phyloP scores from a whole-genome alignment of 2,329 filamentous ascomycete genomes.

The Ceratocystis variospora region DNA sequence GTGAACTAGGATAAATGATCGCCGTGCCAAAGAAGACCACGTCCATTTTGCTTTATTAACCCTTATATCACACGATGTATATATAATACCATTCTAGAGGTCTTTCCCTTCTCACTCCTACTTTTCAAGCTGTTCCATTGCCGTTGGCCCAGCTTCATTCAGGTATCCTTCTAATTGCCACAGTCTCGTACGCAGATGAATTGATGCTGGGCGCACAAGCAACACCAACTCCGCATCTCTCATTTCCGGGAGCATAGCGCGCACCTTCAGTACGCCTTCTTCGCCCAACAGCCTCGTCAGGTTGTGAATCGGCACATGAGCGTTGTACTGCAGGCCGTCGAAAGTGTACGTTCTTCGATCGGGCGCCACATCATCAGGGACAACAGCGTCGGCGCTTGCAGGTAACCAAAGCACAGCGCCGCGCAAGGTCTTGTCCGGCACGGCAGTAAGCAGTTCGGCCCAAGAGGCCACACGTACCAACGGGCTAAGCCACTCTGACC shows the following conservation, averaged over 20 bases:
- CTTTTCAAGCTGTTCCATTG: not conserved
- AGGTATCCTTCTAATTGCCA: constrained; percentile 47
- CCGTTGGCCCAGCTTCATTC: not conserved
- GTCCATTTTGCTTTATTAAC: not conserved
- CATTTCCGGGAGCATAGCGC: constrained; percentile 26
- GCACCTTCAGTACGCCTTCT: constrained; percentile 31
- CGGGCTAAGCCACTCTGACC: not conserved
- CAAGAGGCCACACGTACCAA: constrained; percentile 27
- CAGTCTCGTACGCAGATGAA: constrained; percentile 35
- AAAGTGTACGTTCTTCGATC: constrained; percentile 36
- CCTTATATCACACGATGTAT: not conserved
- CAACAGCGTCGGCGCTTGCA: not conserved
- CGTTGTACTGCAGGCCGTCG: constrained; percentile 25
- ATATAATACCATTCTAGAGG: not conserved
- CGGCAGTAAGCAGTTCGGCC: constrained; percentile 32
- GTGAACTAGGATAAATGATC: not conserved
- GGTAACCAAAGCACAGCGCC: constrained; percentile 35
- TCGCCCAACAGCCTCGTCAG: constrained; percentile 37
- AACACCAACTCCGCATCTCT: constrained; percentile 31
- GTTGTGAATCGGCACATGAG: constrained; percentile 39
- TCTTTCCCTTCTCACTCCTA: not conserved
- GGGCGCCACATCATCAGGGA: constrained; percentile 22
- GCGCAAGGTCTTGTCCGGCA: constrained; percentile 29
- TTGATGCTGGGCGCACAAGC: constrained; percentile 30
- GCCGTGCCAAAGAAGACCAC: not conserved